Evolutionary conservation across 768 basidiomycete genomes (phyloP).

Genomic region (Scleroderma bovista): DNA sequence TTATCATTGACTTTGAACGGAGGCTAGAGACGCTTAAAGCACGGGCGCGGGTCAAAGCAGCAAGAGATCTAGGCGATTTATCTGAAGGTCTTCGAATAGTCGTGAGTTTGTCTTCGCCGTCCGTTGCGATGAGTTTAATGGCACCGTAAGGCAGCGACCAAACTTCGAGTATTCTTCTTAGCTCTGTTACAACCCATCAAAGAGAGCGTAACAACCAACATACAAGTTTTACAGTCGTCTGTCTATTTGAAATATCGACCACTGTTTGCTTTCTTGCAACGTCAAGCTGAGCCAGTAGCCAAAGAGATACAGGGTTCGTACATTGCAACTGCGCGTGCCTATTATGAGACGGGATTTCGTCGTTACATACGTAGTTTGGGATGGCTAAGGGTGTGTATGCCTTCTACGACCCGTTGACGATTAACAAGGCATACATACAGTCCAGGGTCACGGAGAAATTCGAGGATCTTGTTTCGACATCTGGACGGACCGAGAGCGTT

Average conservation of each 20-base stretch:
- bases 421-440: conserved; percentile 32
- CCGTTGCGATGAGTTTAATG: not conserved
- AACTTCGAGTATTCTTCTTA: conserved; percentile 82
- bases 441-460: conserved; percentile 64
- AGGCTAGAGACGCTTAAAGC: conserved; percentile 62
- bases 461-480: conserved; percentile 51
- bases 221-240: conserved; percentile 88
- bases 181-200: conserved; percentile 79
- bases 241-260: conserved; percentile 78
- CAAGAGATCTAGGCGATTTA: conserved; percentile 76
- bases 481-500: conserved; percentile 36
- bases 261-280: conserved; percentile 79
- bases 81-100: conserved; percentile 85
- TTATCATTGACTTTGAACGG: conserved; percentile 76
- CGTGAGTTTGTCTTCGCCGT: conserved; percentile 40
- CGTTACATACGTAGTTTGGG: conserved; percentile 81
- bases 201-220: conserved; percentile 80
- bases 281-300: conserved; percentile 77
- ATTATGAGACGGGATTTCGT: conserved; percentile 94
- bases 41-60: conserved; percentile 81
- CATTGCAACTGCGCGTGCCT: conserved; percentile 73
- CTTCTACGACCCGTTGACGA: not conserved
- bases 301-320: conserved; percentile 87
- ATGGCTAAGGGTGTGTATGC: conserved; percentile 58
- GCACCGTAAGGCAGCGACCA: conserved; percentile 69